Evolutionary conservation across 164 flowering plant species (phyloP), one percentile per base, ranked within the genome.

Genomic region (Kingdonia uniflora): DNA sequence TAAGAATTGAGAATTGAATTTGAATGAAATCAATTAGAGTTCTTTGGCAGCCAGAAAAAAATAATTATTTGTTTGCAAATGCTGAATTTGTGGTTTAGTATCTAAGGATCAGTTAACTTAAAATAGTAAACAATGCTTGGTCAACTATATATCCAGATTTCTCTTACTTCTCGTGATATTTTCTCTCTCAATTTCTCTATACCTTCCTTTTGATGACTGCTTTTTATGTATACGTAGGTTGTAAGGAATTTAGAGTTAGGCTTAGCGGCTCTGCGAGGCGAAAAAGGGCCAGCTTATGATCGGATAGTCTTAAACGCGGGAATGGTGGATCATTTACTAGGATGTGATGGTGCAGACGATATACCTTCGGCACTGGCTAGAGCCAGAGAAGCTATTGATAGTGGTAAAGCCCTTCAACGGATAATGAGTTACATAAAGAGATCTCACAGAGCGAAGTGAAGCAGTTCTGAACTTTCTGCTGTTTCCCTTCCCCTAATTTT

Each of bases 351-450:
- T 53, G 96, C 96, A 25, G 86, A 89, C 56, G 90, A 94, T 69
- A 60, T 85, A 54, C 50, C 66, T 20, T 45, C 72, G 10, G 95
- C 97, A 19, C 22, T 94, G 41, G 83, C 87, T 42, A 81, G 99
- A 78, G 97, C 99, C 43, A 79, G 87, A 62, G 97, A 94, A 55
- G 96, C 94, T 50, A 83, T 94, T 53, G 99, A 94, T 70, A 89
- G 95, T 65, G 97, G 97, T 24, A 65, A 69, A 57, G 99, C 97
- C 40, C 73, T 87, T 3, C 69, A 74, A 29, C 75, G 73, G 74
- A 76, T 94, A 19, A 55, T 87, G 55, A 79, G 73, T 60, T 94
- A 89, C 79, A 83, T 89, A 26, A 85, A 72, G 66, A 56, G 61
- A 21, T 82, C 97, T 12, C 80, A 83, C 60, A 76, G 68, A 64